Base-by-base conservation (phyloP, 2,329 filamentous ascomycete genomes). In the Fusarium scirpi region DNA sequence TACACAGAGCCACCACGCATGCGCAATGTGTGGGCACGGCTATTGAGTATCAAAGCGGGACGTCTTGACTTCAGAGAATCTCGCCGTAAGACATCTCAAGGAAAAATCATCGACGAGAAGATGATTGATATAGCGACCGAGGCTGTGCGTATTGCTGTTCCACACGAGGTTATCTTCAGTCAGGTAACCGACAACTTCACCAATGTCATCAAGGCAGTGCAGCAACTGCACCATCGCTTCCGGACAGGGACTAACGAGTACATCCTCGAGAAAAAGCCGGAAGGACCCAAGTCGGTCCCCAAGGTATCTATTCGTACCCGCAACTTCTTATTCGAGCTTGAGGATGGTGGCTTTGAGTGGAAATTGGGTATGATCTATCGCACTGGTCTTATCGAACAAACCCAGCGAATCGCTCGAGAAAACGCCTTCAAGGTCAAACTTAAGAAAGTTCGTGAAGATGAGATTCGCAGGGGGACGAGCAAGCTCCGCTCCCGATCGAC, bases 291-390 rank as follows among this genome's bases (percentile, higher is more conserved):
- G 78, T 85, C 89, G 47, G 90, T 99, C 0, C 96, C 96, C 3
- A 95, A 93, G 76, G 84, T 99, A 24, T 95, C 94, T 0, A 72
- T 99, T 12, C 89, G 94, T 54, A 92, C 91, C 58, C 92, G 92
- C 74, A 92, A 92, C 8, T 85, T 99, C 25, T 82, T 97, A 4
- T 95, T 99, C 63, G 95, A 98, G 76, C 85, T 99, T 38, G 96
- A 99, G 80, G 96, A 99, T 78, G 95, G 96, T 52, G 91, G 93
- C 0, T 99, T 99, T 76, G 96, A 99, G 79, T 99, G 94, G 93
- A 98, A 98, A 78, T 84, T 99, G 12, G 94, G 94, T 18, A 90
- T 94, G 76, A 99, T 99, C 54, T 99, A 98, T 79, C 90, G 95
- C 32, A 89, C 93, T 47, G 96, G 97, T 1, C 86, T 95, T 22